Percentiles rank a stretch among this genome's conserved stretches.
These are phyloP conservation scores for Pyrrhoderma lamaoense DNA, from an alignment of 1,284 basidiomycete species.

Conservation along the genomic window DNA sequence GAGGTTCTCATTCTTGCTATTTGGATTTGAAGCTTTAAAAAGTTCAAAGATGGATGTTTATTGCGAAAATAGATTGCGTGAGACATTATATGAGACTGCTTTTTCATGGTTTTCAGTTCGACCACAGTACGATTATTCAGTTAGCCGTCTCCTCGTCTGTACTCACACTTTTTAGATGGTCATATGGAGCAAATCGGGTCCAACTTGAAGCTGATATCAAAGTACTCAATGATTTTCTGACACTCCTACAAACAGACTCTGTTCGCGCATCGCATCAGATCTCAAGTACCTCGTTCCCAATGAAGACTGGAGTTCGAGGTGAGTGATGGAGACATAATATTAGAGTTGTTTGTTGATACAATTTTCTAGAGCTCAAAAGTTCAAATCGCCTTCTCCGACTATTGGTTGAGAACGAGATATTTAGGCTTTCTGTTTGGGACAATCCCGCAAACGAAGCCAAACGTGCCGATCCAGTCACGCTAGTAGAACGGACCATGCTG, in stretches of 20 bases:
- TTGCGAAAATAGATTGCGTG: slow-evolving; percentile 75
- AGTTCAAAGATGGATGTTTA: slow-evolving; percentile 82
- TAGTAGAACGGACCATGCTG: slow-evolving; percentile 50
- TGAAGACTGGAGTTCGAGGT: slow-evolving; percentile 32
- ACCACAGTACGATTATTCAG: slow-evolving; percentile 59
- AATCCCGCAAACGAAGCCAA: slow-evolving; percentile 79
- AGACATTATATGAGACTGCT: slow-evolving; percentile 72
- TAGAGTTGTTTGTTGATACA: no score
- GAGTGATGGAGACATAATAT: slow-evolving; percentile 11
- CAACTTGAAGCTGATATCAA: slow-evolving; percentile 88
- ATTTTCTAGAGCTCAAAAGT: slow-evolving; percentile 32
- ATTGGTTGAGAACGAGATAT: slow-evolving; percentile 87
- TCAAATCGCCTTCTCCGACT: slow-evolving; percentile 71
- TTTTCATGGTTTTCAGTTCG: slow-evolving; percentile 91
- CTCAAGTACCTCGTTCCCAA: slow-evolving; percentile 51
- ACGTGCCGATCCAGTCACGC: slow-evolving; percentile 50
- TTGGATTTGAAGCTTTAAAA: slow-evolving; percentile 89
- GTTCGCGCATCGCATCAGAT: slow-evolving; percentile 59
- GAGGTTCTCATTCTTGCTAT: slow-evolving; percentile 83
- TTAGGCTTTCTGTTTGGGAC: slow-evolving; percentile 81
- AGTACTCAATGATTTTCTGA: slow-evolving; percentile 78
- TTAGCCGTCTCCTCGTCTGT: slow-evolving; percentile 1
- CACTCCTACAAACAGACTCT: slow-evolving; percentile 67
- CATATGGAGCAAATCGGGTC: slow-evolving; percentile 86
- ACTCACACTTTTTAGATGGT: slow-evolving; percentile 60